Evolutionary conservation across 108 stramenopile genomes (phyloP), one percentile per base, ranked within the genome.

Genomic region (Conticribra guillardii): DNA sequence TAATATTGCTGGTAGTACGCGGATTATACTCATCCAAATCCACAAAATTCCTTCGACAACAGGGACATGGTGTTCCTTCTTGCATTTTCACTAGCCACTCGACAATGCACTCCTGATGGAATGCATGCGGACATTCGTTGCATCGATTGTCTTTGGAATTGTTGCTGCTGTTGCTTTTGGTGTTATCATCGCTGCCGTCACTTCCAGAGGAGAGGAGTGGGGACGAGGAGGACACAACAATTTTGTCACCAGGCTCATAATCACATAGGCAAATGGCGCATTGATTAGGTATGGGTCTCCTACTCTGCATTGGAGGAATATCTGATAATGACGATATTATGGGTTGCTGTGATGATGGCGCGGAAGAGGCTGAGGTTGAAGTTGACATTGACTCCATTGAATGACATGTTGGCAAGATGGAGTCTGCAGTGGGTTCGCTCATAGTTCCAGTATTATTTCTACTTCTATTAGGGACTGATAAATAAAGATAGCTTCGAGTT

Each of bases 41-140:
- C 1, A 86, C 77, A 52, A 91, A 91, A 24, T 70, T 74, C 56
- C 79, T 84, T 31, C 89, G 75, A 57, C 89, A 91, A 44, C 85
- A 87, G 1, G 89, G 89, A 61, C 89, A 91, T 0, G 84, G 85
- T 21, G 86, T 74, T 1, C 69, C 82, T 7, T 82, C 73, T 70
- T 87, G 82, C 77, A 86, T 86, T 41, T 85, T 85, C 58, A 82
- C 67, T 22, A 91, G 68, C 86, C 86, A 91, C 47, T 85, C 87
- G 18, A 88, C 19, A 0, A 91, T 69, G 75, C 89, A 91, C 9
- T 88, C 89, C 28, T 75, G 81, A 61, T 91, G 89, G 70, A 91
- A 91, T 28, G 85, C 89, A 66, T 91, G 89, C 8, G 58, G 61
- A 44, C 89, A 91, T 18, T 69, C 30, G 1, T 18, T 17, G 61